These are phyloP conservation scores for Scheffersomyces stipitis DNA, from an alignment of 805 yeast species.

Conservation along the genomic window DNA sequence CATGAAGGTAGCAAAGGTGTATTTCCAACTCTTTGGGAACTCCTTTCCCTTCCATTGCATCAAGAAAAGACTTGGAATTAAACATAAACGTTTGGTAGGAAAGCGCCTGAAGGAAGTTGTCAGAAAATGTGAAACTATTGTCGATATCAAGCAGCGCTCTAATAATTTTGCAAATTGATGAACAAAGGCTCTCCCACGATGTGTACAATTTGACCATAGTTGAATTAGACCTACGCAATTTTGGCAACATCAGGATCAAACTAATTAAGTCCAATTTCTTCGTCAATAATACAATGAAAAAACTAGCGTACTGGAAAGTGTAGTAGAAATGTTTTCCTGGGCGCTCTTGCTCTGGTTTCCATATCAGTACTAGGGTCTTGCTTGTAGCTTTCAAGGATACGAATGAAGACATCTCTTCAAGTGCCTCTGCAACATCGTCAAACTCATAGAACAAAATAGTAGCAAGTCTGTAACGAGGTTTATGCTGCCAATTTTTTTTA, in stretches of 20 bases:
- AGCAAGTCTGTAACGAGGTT: conserved; percentile 74
- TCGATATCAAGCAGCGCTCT: conserved; percentile 43
- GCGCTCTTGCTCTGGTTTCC: conserved; percentile 91
- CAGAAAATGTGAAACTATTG: conserved; percentile 42
- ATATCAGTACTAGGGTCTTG: conserved; percentile 75
- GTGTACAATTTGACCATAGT: conserved; percentile 66
- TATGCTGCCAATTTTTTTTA: conserved; percentile 90
- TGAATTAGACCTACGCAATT: conserved; percentile 74
- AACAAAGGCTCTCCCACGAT: conserved; percentile 67
- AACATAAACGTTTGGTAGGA: conserved; percentile 43
- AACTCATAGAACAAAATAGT: conserved; percentile 56
- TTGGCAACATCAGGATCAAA: conserved; percentile 61
- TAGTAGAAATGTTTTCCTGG: conserved; percentile 92
- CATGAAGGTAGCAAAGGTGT: conserved; percentile 45
- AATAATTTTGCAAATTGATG: conserved; percentile 50
- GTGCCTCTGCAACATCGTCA: conserved; percentile 53
- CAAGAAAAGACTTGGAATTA: conserved; percentile 32
- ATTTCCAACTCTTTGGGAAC: conserved; percentile 39
- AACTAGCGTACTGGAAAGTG: conserved; percentile 65
- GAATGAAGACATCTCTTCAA: conserved; percentile 60
- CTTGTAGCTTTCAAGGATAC: conserved; percentile 66
- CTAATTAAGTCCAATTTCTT: conserved; percentile 56
- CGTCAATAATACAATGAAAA: conserved; percentile 57
- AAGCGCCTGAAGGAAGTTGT: conserved; percentile 46
- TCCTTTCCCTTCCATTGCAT: conserved; percentile 22